Evolutionary conservation across 305 asterid genomes (phyloP).

Genomic region (Solanum hybrid): DNA sequence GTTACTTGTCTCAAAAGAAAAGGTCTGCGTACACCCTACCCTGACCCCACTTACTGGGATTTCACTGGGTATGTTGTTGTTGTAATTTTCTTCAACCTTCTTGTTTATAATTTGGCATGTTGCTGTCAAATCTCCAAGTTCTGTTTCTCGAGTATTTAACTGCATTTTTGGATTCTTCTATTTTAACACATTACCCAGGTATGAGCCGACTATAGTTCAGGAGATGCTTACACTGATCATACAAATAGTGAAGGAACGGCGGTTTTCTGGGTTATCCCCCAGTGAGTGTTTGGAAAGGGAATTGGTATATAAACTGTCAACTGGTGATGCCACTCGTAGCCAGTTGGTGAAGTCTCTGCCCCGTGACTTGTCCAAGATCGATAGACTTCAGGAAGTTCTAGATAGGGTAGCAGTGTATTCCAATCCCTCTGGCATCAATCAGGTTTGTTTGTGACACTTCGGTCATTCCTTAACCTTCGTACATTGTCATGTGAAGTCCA

Average conservation of each 20-base stretch:
- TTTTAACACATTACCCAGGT: slow-evolving; percentile 37
- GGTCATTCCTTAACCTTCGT: neutral
- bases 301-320: slow-evolving; percentile 71
- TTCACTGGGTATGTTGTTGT: neutral
- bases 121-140: neutral
- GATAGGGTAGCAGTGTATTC: slow-evolving; percentile 81
- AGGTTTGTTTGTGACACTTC: slow-evolving; percentile 37
- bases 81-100: neutral
- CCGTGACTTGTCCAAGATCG: slow-evolving; percentile 69
- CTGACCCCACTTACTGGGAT: neutral
- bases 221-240: slow-evolving; percentile 88
- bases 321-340: slow-evolving; percentile 89
- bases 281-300: slow-evolving; percentile 83
- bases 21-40: neutral
- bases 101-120: neutral
- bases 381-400: slow-evolving; percentile 68
- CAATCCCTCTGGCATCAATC: slow-evolving; percentile 89
- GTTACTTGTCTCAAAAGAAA: neutral
- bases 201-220: slow-evolving; percentile 60
- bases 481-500: neutral
- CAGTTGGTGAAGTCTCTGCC: slow-evolving; percentile 88
- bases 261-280: slow-evolving; percentile 79
- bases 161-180: neutral
- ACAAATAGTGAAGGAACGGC: slow-evolving; percentile 85
- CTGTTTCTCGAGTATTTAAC: neutral